These are phyloP conservation scores for Kurtzmaniella fragi DNA, from an alignment of 805 yeast species.

Conservation along the genomic window DNA sequence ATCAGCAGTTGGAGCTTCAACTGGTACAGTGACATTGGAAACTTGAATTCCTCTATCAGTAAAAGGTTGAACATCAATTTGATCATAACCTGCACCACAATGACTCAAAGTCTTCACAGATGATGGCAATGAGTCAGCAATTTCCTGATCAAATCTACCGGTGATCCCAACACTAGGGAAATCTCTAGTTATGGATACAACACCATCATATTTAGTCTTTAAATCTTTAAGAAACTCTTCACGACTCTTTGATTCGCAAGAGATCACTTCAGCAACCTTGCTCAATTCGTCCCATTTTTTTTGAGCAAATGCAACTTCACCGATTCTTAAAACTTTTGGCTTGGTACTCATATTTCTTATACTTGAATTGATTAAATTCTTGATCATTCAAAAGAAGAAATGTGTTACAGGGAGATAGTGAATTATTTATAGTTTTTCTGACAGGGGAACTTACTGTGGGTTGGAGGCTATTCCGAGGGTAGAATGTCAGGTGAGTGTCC, in stretches of 20 bases:
- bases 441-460: too few relatives aligned
- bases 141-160: slow-evolving; percentile 63
- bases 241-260: slow-evolving; percentile 29
- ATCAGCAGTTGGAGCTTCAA: slow-evolving; percentile 68
- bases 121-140: slow-evolving; percentile 49
- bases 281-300: slow-evolving; percentile 60
- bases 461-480: too few relatives aligned
- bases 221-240: slow-evolving; percentile 40
- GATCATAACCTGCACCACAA: slow-evolving; percentile 76
- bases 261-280: slow-evolving; percentile 35
- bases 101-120: slow-evolving; percentile 52
- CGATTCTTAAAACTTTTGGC: slow-evolving; percentile 64
- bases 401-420: too few relatives aligned
- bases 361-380: too few relatives aligned
- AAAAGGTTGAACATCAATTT: slow-evolving; percentile 54
- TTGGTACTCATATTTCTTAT: slow-evolving; percentile 15
- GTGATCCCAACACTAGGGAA: slow-evolving; percentile 47
- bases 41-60: slow-evolving; percentile 52
- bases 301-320: slow-evolving; percentile 54
- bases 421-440: too few relatives aligned
- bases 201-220: slow-evolving; percentile 38
- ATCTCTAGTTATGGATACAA: slow-evolving; percentile 46
- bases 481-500: too few relatives aligned
- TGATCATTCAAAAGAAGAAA: too few relatives aligned
- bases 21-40: slow-evolving; percentile 63